Percentiles rank a stretch among this genome's conserved stretches.
Evolutionary conservation across 352 stramenopile genomes (phyloP).

Genomic region (Globisporangium sylvaticum): DNA sequence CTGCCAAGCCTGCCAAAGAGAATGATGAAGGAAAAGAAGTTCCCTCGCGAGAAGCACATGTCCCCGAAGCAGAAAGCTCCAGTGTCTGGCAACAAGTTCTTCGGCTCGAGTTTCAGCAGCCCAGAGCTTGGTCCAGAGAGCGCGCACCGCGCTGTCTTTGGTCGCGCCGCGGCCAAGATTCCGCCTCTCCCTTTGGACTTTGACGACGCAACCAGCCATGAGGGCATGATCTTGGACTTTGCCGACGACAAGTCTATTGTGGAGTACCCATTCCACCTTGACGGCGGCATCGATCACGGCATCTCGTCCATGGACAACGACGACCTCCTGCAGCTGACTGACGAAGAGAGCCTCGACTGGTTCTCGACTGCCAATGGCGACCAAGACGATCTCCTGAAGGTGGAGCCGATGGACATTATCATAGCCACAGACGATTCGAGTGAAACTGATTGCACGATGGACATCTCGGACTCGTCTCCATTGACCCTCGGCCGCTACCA

Average conservation of each 20-base stretch:
- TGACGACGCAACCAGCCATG: slow-evolving; percentile 25
- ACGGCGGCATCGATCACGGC: slow-evolving; percentile 50
- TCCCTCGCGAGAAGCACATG: slow-evolving; percentile 59
- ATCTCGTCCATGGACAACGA: slow-evolving; percentile 76
- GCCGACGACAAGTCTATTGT: slow-evolving; percentile 61
- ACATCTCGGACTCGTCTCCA: slow-evolving; percentile 13
- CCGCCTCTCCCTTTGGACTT: slow-evolving; percentile 55
- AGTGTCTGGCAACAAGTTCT: slow-evolving; percentile 39
- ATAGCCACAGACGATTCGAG: neutral
- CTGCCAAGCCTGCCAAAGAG: slow-evolving; percentile 62
- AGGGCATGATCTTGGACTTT: slow-evolving; percentile 77
- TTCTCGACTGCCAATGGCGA: slow-evolving; percentile 49
- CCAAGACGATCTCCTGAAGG: slow-evolving; percentile 22
- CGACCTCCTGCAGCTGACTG: slow-evolving; percentile 72
- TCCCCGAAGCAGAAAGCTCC: slow-evolving; percentile 70
- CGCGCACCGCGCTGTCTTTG: slow-evolving; percentile 33
- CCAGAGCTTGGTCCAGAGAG: slow-evolving; percentile 31
- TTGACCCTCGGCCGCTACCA: slow-evolving; percentile 20
- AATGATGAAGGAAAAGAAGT: slow-evolving; percentile 62
- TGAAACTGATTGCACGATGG: neutral
- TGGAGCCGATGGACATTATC: slow-evolving; percentile 9
- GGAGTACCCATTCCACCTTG: slow-evolving; percentile 56
- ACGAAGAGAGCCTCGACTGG: slow-evolving; percentile 79
- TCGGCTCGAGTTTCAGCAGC: slow-evolving; percentile 19
- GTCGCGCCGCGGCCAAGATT: slow-evolving; percentile 15